Evolutionary conservation across 1,139 yeast species (phyloP).

Genomic region (Yamadazyma pseudoaaseri): DNA sequence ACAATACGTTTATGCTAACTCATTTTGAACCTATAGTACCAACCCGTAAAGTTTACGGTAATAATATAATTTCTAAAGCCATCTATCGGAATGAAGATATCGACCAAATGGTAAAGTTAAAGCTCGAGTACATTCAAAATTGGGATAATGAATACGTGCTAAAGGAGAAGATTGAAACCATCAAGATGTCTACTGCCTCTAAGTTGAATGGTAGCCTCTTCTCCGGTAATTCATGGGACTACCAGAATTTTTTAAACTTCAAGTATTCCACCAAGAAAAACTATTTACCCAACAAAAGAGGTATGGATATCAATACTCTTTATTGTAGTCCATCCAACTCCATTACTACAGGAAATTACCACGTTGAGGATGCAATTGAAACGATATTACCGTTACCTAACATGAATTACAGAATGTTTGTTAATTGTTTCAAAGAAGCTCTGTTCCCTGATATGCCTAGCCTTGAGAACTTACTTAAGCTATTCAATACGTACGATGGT

Average conservation of each 20-base stretch:
- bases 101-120: slow-evolving; percentile 13
- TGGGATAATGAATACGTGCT: slow-evolving; percentile 76
- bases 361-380: slow-evolving; percentile 18
- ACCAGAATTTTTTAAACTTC: slow-evolving; percentile 31
- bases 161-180: slow-evolving; percentile 77
- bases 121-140: slow-evolving; percentile 10
- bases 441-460: slow-evolving; percentile 47
- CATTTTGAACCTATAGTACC: slow-evolving; percentile 4
- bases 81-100: slow-evolving; percentile 12
- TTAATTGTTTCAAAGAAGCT: slow-evolving; percentile 55
- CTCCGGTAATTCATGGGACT: slow-evolving; percentile 73
- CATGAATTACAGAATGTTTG: slow-evolving; percentile 38
- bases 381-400: slow-evolving; percentile 32
- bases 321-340: slow-evolving; percentile 56
- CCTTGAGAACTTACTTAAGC: slow-evolving; percentile 32
- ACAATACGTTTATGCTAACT: slow-evolving; percentile 18
- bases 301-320: slow-evolving; percentile 22
- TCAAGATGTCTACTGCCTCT: slow-evolving; percentile 82
- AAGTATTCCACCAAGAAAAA: slow-evolving; percentile 21
- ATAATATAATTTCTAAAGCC: slow-evolving; percentile 6
- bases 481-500: slow-evolving; percentile 20
- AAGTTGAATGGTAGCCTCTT: slow-evolving; percentile 57
- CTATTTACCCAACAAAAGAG: slow-evolving; percentile 8
- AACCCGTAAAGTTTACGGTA: slow-evolving; percentile 2
- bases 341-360: slow-evolving; percentile 32